Evolutionary conservation across 495 filamentous ascomycete species (phyloP).

Genomic region (Choiromyces venosus): DNA sequence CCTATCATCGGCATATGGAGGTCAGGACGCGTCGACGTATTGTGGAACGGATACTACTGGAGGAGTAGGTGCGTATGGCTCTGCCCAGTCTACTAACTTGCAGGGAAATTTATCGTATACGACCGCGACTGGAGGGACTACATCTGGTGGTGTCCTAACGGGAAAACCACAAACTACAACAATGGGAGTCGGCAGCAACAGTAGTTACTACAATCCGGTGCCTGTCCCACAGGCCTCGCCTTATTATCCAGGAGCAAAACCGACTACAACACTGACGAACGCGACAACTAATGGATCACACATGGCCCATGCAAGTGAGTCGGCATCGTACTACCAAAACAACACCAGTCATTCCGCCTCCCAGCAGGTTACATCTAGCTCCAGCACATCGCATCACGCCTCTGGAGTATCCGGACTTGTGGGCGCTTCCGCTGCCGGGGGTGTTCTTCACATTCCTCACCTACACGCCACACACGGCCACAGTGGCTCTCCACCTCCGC

Average conservation of each 20-base stretch:
- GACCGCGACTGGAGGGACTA: neutral
- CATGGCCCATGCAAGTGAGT: neutral
- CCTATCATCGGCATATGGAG: constrained; percentile 19
- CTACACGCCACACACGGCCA: constrained; percentile 24
- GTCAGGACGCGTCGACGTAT: constrained; percentile 12
- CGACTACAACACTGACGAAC: neutral
- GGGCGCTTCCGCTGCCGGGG: constrained; percentile 9
- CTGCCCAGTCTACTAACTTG: constrained; percentile 19
- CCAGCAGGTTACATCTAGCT: neutral
- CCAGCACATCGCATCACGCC: constrained; percentile 10
- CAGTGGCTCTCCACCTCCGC: constrained; percentile 29
- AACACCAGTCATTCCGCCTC: constrained; percentile 3
- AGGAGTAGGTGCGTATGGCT: constrained; percentile 30
- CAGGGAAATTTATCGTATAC: constrained; percentile 10
- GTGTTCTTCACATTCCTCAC: constrained; percentile 6
- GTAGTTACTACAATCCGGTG: constrained; percentile 23
- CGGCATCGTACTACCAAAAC: constrained; percentile 18
- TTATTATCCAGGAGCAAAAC: constrained; percentile 12
- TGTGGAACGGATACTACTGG: constrained; percentile 14
- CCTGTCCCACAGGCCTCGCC: constrained; percentile 33
- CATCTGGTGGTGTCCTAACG: constrained; percentile 1
- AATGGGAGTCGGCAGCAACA: neutral
- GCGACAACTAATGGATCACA: neutral
- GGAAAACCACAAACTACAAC: neutral
- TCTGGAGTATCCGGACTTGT: constrained; percentile 7